phyloP scores from a whole-genome alignment of 2,329 filamentous ascomycete genomes.

The Pseudogymnoascus sp. region DNA sequence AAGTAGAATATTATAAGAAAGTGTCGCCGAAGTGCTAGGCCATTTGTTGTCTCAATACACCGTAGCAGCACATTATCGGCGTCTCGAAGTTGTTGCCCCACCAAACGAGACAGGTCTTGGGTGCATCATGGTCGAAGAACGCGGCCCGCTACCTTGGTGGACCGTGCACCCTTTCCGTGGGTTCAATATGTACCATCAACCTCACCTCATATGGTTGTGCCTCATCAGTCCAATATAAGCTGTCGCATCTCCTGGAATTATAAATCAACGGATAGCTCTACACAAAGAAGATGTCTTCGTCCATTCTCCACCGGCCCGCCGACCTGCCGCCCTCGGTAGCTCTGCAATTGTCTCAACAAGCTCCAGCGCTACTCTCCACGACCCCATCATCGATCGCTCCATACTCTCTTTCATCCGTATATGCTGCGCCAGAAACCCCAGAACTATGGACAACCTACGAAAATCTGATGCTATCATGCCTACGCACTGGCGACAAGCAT shows the following conservation, averaged over 20 bases:
- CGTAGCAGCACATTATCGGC: not conserved
- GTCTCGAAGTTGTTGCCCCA: slow-evolving; percentile 4
- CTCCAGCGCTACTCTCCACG: slow-evolving; percentile 48
- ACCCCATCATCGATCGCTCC: slow-evolving; percentile 48
- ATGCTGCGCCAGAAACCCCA: slow-evolving; percentile 59
- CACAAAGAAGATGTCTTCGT: slow-evolving; percentile 39
- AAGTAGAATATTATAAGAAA: not conserved
- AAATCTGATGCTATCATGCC: slow-evolving; percentile 75
- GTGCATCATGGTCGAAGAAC: slow-evolving; percentile 5
- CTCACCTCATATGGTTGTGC: not conserved
- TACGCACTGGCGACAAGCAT: slow-evolving; percentile 76
- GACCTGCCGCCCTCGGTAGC: slow-evolving; percentile 51
- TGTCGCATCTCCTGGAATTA: slow-evolving; percentile 4
- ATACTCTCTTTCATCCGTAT: slow-evolving; percentile 48
- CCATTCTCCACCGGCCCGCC: slow-evolving; percentile 50
- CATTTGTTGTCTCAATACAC: slow-evolving; percentile 5
- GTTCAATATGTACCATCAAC: not conserved
- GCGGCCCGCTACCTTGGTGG: slow-evolving; percentile 8
- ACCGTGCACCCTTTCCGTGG: not conserved
- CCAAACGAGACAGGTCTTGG: slow-evolving; percentile 5
- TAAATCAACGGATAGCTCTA: not conserved
- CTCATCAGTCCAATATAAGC: not conserved
- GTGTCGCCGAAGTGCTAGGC: not conserved
- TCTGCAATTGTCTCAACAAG: slow-evolving; percentile 54
- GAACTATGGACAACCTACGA: slow-evolving; percentile 84